These are phyloP conservation scores for Bonia amplexicaulis DNA, from an alignment of 176 grass and related monocot species.

Conservation along the genomic window DNA sequence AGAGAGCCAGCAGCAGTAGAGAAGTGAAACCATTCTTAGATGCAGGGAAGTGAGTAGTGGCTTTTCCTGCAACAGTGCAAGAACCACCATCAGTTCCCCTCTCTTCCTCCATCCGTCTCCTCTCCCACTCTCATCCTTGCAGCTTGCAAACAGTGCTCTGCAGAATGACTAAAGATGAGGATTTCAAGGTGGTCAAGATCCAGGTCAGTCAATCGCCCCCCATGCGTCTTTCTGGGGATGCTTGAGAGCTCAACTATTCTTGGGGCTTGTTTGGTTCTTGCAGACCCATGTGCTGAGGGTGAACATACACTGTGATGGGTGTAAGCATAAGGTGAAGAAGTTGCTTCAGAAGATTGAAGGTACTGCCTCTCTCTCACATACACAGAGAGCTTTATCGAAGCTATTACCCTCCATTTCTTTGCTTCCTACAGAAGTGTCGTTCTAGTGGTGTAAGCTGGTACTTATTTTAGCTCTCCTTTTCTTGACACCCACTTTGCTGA, in stretches of 20 bases:
- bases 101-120: no score
- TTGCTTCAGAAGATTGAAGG: conserved; percentile 95
- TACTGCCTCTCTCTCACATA: not conserved
- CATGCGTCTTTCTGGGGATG: not conserved
- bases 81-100: conserved; percentile 24
- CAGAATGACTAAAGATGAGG: conserved; percentile 84
- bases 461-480: not conserved
- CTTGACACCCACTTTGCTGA: conserved; percentile 5
- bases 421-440: not conserved
- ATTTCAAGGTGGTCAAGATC: conserved; percentile 98
- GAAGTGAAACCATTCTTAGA: conserved; percentile 35
- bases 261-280: conserved; percentile 23
- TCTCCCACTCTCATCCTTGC: not conserved
- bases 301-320: conserved; percentile 99
- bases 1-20: not conserved
- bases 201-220: conserved; percentile 37
- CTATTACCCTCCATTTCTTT: not conserved
- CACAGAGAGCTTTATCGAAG: not conserved
- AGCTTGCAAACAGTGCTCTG: conserved; percentile 32
- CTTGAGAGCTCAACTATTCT: conserved; percentile 33
- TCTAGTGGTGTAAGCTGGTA: conserved; percentile 2
- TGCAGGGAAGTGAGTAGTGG: conserved; percentile 11
- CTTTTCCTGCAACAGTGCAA: conserved; percentile 52
- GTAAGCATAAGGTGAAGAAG: conserved; percentile 95
- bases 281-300: conserved; percentile 90